Conservation (phyloP, 2,329 filamentous ascomycete species). For the Dactylellina cionopaga region DNA sequence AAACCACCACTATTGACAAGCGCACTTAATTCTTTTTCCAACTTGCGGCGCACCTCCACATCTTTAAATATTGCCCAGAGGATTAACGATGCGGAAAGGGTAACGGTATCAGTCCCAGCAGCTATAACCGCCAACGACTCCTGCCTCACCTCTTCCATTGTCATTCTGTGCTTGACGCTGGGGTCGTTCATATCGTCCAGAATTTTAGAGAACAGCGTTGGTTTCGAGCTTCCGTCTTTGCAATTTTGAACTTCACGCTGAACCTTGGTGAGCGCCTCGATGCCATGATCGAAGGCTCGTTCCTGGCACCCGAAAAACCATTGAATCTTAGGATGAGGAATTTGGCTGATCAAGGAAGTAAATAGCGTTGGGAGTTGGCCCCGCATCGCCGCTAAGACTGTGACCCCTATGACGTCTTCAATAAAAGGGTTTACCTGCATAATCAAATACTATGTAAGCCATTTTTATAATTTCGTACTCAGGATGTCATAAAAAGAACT, state of each 20-base stretch:
- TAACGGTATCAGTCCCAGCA: neutral
- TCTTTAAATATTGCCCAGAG: slow-evolving; percentile 1
- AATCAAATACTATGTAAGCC: neutral
- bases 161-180: neutral
- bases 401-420: no score
- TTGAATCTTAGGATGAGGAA: slow-evolving; percentile 7
- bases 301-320: neutral
- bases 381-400: no score
- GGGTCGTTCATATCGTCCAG: neutral
- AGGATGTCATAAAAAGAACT: no score
- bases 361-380: no score
- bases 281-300: neutral
- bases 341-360: no score
- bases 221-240: neutral
- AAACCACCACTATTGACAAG: neutral
- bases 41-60: neutral
- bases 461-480: no score
- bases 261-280: neutral
- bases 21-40: neutral
- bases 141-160: neutral
- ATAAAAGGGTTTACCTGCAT: slow-evolving; percentile 2
- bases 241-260: neutral
- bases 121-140: neutral
- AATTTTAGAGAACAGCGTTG: neutral
- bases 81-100: neutral